Conservation (phyloP, 176 grass and related monocot species). For the Phoenix roebelenii region DNA sequence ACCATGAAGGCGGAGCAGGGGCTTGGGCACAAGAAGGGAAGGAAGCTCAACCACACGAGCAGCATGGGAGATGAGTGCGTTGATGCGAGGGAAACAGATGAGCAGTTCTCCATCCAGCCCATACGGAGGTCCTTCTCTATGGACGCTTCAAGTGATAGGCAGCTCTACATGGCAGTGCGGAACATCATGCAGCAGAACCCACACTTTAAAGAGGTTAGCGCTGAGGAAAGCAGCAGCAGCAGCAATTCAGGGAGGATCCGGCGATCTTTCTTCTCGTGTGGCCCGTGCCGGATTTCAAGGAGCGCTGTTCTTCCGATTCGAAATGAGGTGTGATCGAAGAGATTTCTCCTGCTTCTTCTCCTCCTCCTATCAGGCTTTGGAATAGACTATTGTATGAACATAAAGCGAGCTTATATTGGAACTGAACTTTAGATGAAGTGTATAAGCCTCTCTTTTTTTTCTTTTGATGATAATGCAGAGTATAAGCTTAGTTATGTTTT, state of each 20-base stretch:
- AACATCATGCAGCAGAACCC: conserved; percentile 33
- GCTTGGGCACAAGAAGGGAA: conserved; percentile 4
- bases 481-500: no score
- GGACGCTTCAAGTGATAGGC: conserved; percentile 23
- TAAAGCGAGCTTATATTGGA: no score
- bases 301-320: no score
- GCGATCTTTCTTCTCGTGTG: no score
- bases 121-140: conserved; percentile 54
- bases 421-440: no score
- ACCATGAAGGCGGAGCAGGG: neutral
- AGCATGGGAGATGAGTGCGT: conserved; percentile 46
- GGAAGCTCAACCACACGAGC: neutral
- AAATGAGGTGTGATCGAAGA: no score
- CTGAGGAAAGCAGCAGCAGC: conserved; percentile 11
- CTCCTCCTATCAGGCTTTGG: no score
- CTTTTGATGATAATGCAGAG: no score
- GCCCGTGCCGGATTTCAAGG: no score
- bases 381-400: no score
- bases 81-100: conserved; percentile 6
- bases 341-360: no score
- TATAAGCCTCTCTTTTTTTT: no score
- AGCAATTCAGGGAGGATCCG: neutral
- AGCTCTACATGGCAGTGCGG: conserved; percentile 38
- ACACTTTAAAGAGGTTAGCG: conserved; percentile 20
- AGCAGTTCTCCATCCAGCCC: conserved; percentile 13